Evolutionary conservation across 1,284 basidiomycete genomes (phyloP).

Genomic region (Neotropicomus parvogracilis): DNA sequence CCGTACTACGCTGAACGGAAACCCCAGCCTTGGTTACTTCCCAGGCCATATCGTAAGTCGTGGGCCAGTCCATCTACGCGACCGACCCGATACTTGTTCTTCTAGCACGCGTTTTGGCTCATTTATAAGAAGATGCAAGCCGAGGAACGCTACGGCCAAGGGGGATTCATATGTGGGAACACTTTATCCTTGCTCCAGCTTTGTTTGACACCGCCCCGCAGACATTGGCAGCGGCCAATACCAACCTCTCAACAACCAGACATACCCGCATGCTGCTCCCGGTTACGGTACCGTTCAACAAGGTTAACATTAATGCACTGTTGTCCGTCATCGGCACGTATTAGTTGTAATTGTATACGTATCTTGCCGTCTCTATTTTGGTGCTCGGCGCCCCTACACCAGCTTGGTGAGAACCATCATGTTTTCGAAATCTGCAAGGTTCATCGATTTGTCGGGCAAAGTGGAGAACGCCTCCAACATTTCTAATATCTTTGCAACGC

Average conservation of each 20-base stretch:
- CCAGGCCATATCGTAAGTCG: constrained; percentile 62
- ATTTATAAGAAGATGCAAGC: constrained; percentile 78
- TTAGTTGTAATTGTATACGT: not conserved
- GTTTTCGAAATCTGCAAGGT: constrained; percentile 61
- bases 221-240: constrained; percentile 32
- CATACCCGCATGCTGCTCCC: constrained; percentile 18
- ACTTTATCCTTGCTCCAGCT: not conserved
- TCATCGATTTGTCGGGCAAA: constrained; percentile 60
- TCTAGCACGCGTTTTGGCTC: constrained; percentile 60
- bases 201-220: constrained; percentile 6
- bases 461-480: constrained; percentile 73
- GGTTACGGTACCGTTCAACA: constrained; percentile 25
- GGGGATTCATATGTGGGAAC: constrained; percentile 60
- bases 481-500: constrained; percentile 54
- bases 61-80: not conserved
- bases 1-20: constrained; percentile 3
- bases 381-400: constrained; percentile 17
- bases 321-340: not conserved
- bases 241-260: constrained; percentile 19
- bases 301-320: constrained; percentile 2
- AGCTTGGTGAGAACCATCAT: constrained; percentile 65
- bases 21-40: constrained; percentile 64
- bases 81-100: not conserved
- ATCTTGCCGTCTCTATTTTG: not conserved
- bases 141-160: constrained; percentile 68